Evolutionary conservation across 352 stramenopile genomes (phyloP).

Genomic region (Phytophthora capsici): DNA sequence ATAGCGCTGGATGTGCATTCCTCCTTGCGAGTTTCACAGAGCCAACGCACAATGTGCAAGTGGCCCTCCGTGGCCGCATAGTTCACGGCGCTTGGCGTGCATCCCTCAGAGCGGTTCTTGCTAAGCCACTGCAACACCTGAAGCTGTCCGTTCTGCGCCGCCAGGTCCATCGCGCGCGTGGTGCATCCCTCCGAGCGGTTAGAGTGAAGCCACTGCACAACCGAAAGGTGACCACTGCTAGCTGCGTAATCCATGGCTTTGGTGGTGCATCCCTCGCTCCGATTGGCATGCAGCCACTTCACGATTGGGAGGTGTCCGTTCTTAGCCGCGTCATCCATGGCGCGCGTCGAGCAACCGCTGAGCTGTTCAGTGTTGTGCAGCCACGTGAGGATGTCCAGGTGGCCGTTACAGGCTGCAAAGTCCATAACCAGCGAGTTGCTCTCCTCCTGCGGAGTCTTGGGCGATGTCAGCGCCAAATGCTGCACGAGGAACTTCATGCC

Average conservation of each 20-base stretch:
- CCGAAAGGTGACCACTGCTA: slow-evolving; percentile 53
- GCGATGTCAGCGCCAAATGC: slow-evolving; percentile 54
- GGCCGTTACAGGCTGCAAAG: slow-evolving; percentile 69
- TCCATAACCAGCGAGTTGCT: slow-evolving; percentile 71
- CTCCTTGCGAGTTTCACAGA: slow-evolving; percentile 55
- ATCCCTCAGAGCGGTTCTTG: slow-evolving; percentile 67
- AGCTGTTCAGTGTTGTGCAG: slow-evolving; percentile 53
- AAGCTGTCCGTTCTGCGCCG: slow-evolving; percentile 64
- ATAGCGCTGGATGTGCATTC: slow-evolving; percentile 61
- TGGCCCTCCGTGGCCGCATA: slow-evolving; percentile 63
- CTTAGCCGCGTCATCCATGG: slow-evolving; percentile 67
- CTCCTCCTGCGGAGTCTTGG: slow-evolving; percentile 31
- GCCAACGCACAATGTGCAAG: slow-evolving; percentile 64
- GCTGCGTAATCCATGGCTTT: slow-evolving; percentile 73
- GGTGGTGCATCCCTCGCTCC: slow-evolving; percentile 63
- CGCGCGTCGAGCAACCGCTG: slow-evolving; percentile 58
- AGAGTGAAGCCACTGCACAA: slow-evolving; percentile 68
- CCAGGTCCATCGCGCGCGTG: slow-evolving; percentile 68
- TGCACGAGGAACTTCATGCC: slow-evolving; percentile 75
- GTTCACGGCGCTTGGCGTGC: slow-evolving; percentile 68
- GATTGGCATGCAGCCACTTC: slow-evolving; percentile 66
- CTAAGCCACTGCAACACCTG: slow-evolving; percentile 77
- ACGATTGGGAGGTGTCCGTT: slow-evolving; percentile 58
- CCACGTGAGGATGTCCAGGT: slow-evolving; percentile 74
- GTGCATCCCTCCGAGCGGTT: slow-evolving; percentile 56